Percentiles rank a stretch among this genome's conserved stretches.
Evolutionary conservation across 2,329 filamentous ascomycete species (phyloP).

Genomic region (Arachnomyces sp.): DNA sequence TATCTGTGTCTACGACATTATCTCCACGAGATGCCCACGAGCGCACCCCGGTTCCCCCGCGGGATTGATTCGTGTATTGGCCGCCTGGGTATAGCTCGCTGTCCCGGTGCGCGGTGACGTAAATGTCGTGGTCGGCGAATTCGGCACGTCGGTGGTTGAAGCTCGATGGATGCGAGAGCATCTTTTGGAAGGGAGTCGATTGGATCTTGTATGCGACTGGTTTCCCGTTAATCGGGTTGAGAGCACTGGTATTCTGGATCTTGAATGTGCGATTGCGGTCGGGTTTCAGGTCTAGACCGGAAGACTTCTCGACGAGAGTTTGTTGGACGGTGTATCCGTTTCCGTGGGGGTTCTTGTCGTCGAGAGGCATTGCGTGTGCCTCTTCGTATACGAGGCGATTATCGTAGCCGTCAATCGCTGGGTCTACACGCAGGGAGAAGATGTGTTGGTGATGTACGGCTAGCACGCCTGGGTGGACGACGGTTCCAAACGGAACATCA

Average conservation of each 20-base stretch:
- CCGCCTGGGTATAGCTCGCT: slow-evolving; percentile 47
- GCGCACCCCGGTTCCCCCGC: slow-evolving; percentile 46
- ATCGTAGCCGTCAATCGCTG: slow-evolving; percentile 50
- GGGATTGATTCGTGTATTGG: slow-evolving; percentile 50
- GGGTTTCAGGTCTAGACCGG: slow-evolving; percentile 41
- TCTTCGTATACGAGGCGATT: slow-evolving; percentile 52
- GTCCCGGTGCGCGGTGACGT: slow-evolving; percentile 48
- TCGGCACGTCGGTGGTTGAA: slow-evolving; percentile 45
- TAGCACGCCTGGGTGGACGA: slow-evolving; percentile 61
- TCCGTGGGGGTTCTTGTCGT: slow-evolving; percentile 44
- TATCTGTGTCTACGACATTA: slow-evolving; percentile 40
- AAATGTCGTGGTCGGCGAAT: slow-evolving; percentile 48
- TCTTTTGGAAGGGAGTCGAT: slow-evolving; percentile 49
- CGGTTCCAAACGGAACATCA: slow-evolving; percentile 57
- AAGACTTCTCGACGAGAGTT: slow-evolving; percentile 40
- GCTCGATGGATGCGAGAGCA: slow-evolving; percentile 43
- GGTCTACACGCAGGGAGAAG: slow-evolving; percentile 58
- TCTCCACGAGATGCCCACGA: slow-evolving; percentile 43
- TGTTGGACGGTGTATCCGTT: slow-evolving; percentile 43
- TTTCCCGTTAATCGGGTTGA: slow-evolving; percentile 47
- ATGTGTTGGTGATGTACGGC: slow-evolving; percentile 69
- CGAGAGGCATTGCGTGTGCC: slow-evolving; percentile 52
- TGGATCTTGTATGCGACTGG: slow-evolving; percentile 50
- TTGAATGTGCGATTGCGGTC: slow-evolving; percentile 48
- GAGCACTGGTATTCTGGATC: slow-evolving; percentile 45